phyloP scores from a whole-genome alignment of 306 rosid species.

The Datisca glomerata region DNA sequence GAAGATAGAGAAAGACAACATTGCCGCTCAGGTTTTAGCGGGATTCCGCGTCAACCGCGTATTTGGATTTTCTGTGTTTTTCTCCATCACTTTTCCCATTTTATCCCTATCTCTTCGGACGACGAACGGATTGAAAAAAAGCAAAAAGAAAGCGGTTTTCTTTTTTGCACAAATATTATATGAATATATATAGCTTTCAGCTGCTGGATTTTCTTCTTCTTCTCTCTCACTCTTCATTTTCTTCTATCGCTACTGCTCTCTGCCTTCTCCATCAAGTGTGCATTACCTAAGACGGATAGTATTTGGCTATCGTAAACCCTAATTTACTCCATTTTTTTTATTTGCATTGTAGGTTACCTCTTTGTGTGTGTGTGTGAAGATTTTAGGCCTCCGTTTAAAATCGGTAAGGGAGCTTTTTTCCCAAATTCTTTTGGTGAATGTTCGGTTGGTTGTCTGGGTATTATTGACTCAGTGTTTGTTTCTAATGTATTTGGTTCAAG shows the following conservation, averaged over 20 bases:
- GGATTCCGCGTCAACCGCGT: constrained; percentile 27
- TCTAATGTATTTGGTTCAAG: too few relatives aligned
- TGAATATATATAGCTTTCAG: not conserved
- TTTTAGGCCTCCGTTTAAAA: constrained; percentile 21
- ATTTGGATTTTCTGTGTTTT: constrained; percentile 24
- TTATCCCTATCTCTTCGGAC: constrained; percentile 3
- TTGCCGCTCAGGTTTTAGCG: too few relatives aligned
- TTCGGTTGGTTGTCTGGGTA: too few relatives aligned
- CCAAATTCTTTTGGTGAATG: not conserved
- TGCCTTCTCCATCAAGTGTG: constrained; percentile 5
- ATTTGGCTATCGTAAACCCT: too few relatives aligned
- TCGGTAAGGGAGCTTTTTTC: constrained; percentile 18
- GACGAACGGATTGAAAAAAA: not conserved
- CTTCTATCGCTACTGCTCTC: not conserved
- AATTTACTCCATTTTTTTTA: too few relatives aligned
- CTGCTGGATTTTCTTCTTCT: constrained; percentile 4
- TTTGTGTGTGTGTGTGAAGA: constrained; percentile 11
- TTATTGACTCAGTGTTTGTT: too few relatives aligned
- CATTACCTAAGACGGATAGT: constrained; percentile 10
- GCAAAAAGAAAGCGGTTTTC: constrained; percentile 15
- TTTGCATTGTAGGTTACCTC: too few relatives aligned
- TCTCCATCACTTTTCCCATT: not conserved
- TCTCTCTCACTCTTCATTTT: too few relatives aligned
- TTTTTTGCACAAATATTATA: not conserved
- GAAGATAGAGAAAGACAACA: too few relatives aligned